Percentiles rank a stretch among this genome's conserved stretches.
Conservation (phyloP, 306 rosid species). For the Trifolium fragiferum region DNA sequence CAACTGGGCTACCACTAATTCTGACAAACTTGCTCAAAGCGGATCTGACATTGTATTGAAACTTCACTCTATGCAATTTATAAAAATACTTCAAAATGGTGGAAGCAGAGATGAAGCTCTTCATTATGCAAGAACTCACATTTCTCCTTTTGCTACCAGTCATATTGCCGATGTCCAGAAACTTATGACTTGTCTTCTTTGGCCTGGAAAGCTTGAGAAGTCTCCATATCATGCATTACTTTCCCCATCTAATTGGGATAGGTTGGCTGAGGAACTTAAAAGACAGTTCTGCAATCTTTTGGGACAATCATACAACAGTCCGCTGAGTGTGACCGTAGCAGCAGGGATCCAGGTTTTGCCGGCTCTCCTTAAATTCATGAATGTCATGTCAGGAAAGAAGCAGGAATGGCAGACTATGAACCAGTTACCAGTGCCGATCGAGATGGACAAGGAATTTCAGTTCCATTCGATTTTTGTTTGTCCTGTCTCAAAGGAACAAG, state of each 20-base stretch:
- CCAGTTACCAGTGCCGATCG: conserved; percentile 85
- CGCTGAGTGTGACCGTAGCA: conserved; percentile 76
- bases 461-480: conserved; percentile 95
- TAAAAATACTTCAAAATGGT: conserved; percentile 69
- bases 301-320: conserved; percentile 81
- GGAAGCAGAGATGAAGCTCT: conserved; percentile 73
- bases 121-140: conserved; percentile 66
- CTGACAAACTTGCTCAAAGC: conserved; percentile 65
- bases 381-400: conserved; percentile 84
- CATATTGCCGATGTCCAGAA: conserved; percentile 75
- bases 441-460: conserved; percentile 77
- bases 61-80: conserved; percentile 76
- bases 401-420: conserved; percentile 88
- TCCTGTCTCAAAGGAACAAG: conserved; percentile 92
- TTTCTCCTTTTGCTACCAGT: conserved; percentile 62
- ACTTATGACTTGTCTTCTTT: conserved; percentile 78
- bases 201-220: conserved; percentile 80
- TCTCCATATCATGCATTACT: conserved; percentile 71
- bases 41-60: conserved; percentile 76
- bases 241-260: conserved; percentile 73
- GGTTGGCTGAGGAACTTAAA: conserved; percentile 69
- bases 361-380: conserved; percentile 70
- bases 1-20: conserved; percentile 70
- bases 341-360: conserved; percentile 87
- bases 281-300: conserved; percentile 87